Conservation (phyloP, 2,329 filamentous ascomycete species). For the Botryotinia globosa region DNA sequence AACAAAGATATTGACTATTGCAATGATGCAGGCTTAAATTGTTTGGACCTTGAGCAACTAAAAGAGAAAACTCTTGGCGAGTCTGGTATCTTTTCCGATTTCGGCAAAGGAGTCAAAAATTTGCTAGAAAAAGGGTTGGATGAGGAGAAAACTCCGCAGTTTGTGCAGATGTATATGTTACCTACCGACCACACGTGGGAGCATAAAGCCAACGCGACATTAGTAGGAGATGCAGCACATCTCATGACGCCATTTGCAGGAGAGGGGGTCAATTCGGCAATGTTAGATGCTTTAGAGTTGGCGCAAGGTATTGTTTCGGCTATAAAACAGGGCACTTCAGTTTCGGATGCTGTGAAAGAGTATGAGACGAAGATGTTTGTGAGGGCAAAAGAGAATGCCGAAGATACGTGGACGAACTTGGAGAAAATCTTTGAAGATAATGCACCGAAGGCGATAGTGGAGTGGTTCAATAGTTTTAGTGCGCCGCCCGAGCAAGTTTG, state of each 20-base stretch:
- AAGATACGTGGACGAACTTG: constrained; percentile 19
- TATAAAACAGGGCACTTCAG: constrained; percentile 13
- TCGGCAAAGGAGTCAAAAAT: constrained; percentile 8
- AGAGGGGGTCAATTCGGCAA: constrained; percentile 42
- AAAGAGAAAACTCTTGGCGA: constrained; percentile 19
- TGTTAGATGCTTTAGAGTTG: constrained; percentile 44
- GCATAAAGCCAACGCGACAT: constrained; percentile 41
- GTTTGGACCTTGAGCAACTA: neutral
- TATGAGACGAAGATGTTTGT: constrained; percentile 33
- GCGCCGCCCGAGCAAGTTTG: neutral
- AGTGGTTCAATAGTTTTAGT: constrained; percentile 7
- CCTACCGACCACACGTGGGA: constrained; percentile 25
- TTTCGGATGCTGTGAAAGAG: constrained; percentile 24
- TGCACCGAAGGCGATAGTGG: constrained; percentile 4
- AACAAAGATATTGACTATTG: constrained; percentile 12
- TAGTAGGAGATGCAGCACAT: constrained; percentile 52
- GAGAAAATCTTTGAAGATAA: constrained; percentile 23
- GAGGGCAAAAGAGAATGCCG: constrained; percentile 19
- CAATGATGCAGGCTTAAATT: constrained; percentile 1
- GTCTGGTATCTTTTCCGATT: constrained; percentile 7
- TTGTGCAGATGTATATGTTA: constrained; percentile 22
- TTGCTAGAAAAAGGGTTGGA: constrained; percentile 17
- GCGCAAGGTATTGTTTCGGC: neutral
- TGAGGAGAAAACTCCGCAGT: constrained; percentile 5
- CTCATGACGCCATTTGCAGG: constrained; percentile 48